A percentile compares a stretch with the other conserved stretches of the same genome.
Conservation (phyloP, 345 rosid genomes). For the Ceriops zippeliana region DNA sequence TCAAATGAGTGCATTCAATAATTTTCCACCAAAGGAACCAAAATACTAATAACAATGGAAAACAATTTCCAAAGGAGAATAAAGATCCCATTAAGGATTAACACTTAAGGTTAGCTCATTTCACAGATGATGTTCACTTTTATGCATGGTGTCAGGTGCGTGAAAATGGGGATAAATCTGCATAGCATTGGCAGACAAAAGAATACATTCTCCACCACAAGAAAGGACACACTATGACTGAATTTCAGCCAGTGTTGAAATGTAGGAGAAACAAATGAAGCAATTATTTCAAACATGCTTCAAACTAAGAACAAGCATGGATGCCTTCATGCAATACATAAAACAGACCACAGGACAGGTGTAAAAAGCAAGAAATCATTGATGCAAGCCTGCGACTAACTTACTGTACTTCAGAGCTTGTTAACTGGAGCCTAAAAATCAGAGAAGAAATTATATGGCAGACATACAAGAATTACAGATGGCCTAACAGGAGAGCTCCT, state of each 20-base stretch:
- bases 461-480: conserved; percentile 59
- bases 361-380: not conserved
- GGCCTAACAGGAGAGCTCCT: conserved; percentile 79
- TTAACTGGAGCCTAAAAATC: not conserved
- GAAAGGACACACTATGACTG: not conserved
- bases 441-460: conserved; percentile 1
- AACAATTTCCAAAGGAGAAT: not conserved
- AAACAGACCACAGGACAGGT: not conserved
- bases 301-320: not conserved
- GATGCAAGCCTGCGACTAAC: not conserved
- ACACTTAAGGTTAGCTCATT: not conserved
- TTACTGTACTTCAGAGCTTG: too few species aligned
- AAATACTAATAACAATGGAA: not conserved
- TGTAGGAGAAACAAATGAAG: not conserved
- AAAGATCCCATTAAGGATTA: conserved; percentile 5
- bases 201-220: not conserved
- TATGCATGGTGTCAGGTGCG: too few species aligned
- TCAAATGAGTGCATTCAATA: conserved; percentile 3
- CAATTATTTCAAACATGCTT: not conserved
- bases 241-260: not conserved
- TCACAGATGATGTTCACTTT: conserved; percentile 1
- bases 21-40: not conserved
- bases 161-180: not conserved
- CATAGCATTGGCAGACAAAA: not conserved
- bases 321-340: not conserved